Evolutionary conservation across 495 filamentous ascomycete species (phyloP), one percentile per base, ranked within the genome.

Genomic region (Monascus purpureus): DNA sequence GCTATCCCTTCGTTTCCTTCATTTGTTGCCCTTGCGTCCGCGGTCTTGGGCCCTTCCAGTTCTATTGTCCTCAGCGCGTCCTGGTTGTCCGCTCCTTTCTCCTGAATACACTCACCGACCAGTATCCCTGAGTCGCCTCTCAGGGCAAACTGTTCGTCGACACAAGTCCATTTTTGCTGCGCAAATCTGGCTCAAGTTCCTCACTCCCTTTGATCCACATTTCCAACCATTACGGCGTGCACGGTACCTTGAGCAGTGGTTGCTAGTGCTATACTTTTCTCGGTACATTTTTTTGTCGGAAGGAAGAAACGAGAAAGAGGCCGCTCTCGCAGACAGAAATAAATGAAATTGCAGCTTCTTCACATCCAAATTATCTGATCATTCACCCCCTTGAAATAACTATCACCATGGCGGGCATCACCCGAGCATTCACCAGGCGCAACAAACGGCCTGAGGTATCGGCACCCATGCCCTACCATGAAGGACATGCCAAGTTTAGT

Each of bases 401-500:
- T 35, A 34, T 40, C 39, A 46, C 40, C 36, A 63, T 65, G 51
- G 55, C 59, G 26, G 63, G 50, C 32, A 51, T 83, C 42, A 66
- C 72, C 22, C 61, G 80, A 50, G 79, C 77, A 19, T 80, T 84
- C 45, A 84, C 79, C 41, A 67, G 59, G 49, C 65, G 61, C 55
- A 52, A 46, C 43, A 63, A 70, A 58, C 61, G 65, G 33, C 49
- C 57, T 17, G 64, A 71, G 26, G 52, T 63, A 17, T 63, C 63
- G 8, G 50, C 55, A 1, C 56, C 60, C 27, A 63, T 65, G 55
- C 64, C 65, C 2, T 63, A 58, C 32, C 63, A 63, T 19, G 61
- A 67, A 31, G 55, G 53, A 5, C 63, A 64, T 34, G 41, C 57
- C 29, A 62, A 63, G 40, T 66, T 61, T 33, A 52, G 54, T 18